Base-by-base conservation (phyloP, 495 filamentous ascomycete genomes). In the Podospora pseudocomata region DNA sequence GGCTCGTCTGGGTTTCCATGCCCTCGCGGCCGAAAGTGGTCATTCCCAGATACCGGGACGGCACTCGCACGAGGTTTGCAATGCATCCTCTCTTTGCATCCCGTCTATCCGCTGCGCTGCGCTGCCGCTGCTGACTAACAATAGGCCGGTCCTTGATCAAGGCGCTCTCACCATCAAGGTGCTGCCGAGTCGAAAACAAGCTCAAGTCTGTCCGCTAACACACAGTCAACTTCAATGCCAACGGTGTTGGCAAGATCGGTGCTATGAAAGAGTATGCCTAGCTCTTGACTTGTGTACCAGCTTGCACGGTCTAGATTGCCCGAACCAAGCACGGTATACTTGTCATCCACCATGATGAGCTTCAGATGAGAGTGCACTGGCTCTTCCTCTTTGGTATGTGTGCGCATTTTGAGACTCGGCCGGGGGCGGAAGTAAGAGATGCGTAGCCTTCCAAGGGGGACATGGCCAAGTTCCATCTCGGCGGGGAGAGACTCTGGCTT, bases 231-330 rank as follows among this genome's bases (percentile, higher is more conserved):
- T 27, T 73, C 73, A 4, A 65, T 67, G 64, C 70, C 78, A n/a
- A 90, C 73, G 13, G 63, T 67, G 7, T 56, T 71, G 23, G 82
- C 85, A 60, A 89, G 73, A 7, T 76, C 78, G 11, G 58, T 64
- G 13, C 79, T 82, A 28, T 88, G 80, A 64, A 92, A 85, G 27
- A 89, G 81, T 23, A 93, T 78, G 28, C 89, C 90, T n/a, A 92
- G 77, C 77, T 93, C 91, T 77, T 92, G 90, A 70, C 87, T 90
- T 13, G 90, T 92, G 71, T 82, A 91, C 88, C 88, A 92, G 72
- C 88, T 91, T 19, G 91, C 89, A 0, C 90, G 82, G 77, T 93
- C 91, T 82, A 89, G 84, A 72, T 93, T 93, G 32, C 88, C 90
- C 67, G 89, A 91, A 1, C 91, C 91, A 13, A 92, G 79, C 6